Evolutionary conservation across 371 early-diverging fungal species (phyloP), one percentile per base, ranked within the genome.

Genomic region (Mucor velutinosus): DNA sequence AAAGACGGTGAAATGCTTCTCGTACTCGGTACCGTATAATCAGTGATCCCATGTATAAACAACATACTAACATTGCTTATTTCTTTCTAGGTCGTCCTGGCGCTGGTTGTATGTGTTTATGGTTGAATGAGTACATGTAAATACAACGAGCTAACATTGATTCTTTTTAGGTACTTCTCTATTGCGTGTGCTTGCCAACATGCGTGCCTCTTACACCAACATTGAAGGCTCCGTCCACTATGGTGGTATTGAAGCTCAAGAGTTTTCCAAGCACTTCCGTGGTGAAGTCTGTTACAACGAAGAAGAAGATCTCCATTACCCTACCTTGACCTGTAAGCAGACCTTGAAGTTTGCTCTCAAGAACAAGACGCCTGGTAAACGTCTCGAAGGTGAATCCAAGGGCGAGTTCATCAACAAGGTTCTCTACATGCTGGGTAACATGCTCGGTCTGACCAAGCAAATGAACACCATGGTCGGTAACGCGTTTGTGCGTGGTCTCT

Each of bases 401-500:
- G 43, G 58, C 4, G 78, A 76, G 19, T 74, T 77, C 33, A 66
- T 71, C 25, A 62, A 73, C 57, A 78, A 78, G 57, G 60, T 85
- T 37, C 74, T 83, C 19, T 77, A 76, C 19, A 75, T 77, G 78
- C 73, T 84, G 10, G 72, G 80, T 30, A 81, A 82, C 47, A 75
- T 86, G 78, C 73, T 89, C 17, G 86, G 89, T 32, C 75, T 90
- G 37, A 79, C 81, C 32, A 83, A 86, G 58, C 85, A 85, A 72
- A 82, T 85, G 55, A 75, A 93, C 75, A 86, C 90, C 1, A 75
- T 88, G 53, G 89, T 94, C 21, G 94, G 94, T 35, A 87, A 92
- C 61, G 89, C 86, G 0, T 83, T 83, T 59, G 69, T 88, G 49
- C 88, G 90, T 67, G 92, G 93, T 60, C 81, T 92, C 25, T 85